Conservation (phyloP, 345 rosid species). For the Hibiscus mutabilis region DNA sequence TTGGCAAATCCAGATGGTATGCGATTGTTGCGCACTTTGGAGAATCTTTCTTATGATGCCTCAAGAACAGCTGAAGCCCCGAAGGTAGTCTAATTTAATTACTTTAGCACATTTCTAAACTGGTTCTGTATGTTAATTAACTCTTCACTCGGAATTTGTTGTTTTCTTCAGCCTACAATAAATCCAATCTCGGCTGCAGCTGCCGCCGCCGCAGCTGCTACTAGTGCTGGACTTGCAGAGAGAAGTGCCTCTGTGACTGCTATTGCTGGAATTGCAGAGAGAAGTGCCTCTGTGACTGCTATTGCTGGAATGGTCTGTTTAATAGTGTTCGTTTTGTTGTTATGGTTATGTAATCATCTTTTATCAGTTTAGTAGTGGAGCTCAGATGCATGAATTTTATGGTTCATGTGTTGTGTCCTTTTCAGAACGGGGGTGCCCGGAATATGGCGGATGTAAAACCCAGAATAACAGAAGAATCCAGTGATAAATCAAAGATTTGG, state of each 20-base stretch:
- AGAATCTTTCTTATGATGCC: slow-evolving; percentile 55
- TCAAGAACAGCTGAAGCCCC: slow-evolving; percentile 50
- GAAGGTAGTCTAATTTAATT: slow-evolving; percentile 37
- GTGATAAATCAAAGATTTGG: slow-evolving; percentile 94
- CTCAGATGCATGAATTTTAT: neutral
- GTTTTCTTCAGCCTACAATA: slow-evolving; percentile 57
- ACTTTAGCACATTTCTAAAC: neutral
- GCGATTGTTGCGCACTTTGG: slow-evolving; percentile 53
- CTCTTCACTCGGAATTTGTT: slow-evolving; percentile 1
- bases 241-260: slow-evolving; percentile 59
- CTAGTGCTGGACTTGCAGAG: slow-evolving; percentile 64
- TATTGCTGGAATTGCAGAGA: slow-evolving; percentile 71
- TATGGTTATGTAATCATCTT: neutral
- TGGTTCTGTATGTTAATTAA: neutral
- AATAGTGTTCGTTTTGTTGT: neutral
- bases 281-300: slow-evolving; percentile 54
- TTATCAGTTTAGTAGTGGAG: neutral
- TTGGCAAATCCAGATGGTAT: slow-evolving; percentile 71
- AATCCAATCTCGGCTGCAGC: slow-evolving; percentile 44
- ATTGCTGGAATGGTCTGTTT: slow-evolving; percentile 71
- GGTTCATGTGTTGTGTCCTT: neutral
- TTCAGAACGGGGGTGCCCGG: slow-evolving; percentile 86
- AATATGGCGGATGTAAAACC: slow-evolving; percentile 87
- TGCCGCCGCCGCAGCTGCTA: slow-evolving; percentile 42
- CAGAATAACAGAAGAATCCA: slow-evolving; percentile 72